Base-by-base conservation (phyloP, 495 filamentous ascomycete genomes). In the Pyronema omphalodes region DNA sequence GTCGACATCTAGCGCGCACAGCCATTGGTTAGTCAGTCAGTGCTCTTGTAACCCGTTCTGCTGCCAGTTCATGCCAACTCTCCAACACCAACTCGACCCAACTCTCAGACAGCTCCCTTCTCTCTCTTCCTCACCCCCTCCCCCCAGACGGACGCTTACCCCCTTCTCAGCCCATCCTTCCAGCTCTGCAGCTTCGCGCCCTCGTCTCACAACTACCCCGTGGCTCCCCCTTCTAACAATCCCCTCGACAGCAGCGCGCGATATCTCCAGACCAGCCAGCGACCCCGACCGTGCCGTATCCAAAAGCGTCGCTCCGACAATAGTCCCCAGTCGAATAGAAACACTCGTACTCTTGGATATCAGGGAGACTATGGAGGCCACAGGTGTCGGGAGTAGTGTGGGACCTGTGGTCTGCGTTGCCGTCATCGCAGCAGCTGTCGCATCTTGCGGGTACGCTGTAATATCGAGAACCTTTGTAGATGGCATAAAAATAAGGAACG, bases 311-410 rank as follows among this genome's bases (percentile, higher is more conserved):
- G 77, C 76, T 1, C 81, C 77, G 14, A 88, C 71, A 45, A 79
- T 72, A 0, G 77, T 78, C 6, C 81, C 77, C n/a, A 86, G 60
- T n/a, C 82, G 77, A 37, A 88, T 69, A 9, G 77, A 80, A 15
- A 86, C 71, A 6, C 80, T 79, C 3, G 81, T 80, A 0, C 82
- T 83, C 56, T 79, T 75, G 3, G 83, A 77, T 18, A 81, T 69
- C 23, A 85, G 60, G 53, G 81, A 84, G 45, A 88, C 76, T n/a
- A 78, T 67, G 23, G 73, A 81, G 11, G 84, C 83, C 15, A 86
- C 68, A 8, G 79, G 74, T 11, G 71, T 60, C 8, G 83, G 83
- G 0, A 88, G 74, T 3, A 88, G 74, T 1, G 83, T 82, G 19
- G 70, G 65, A 29, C 77, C 76, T 9, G 71, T 64, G 12, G 66